Evolutionary conservation across 169 alveolate species (phyloP), one percentile per base, ranked within the genome.

Genomic region (Amoebophrya sp.): DNA sequence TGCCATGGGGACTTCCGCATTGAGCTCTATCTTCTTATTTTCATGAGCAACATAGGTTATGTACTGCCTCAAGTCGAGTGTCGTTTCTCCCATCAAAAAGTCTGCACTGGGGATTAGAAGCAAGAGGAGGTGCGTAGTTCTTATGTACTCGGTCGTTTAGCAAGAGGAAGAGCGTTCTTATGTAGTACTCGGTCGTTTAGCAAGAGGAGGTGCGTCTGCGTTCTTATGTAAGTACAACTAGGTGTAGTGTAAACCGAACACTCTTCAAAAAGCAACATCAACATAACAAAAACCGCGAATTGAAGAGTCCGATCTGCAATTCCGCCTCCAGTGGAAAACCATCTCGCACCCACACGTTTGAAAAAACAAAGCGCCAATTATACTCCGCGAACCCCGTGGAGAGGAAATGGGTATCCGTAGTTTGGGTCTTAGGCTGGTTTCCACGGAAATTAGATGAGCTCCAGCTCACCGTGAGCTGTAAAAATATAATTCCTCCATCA

Each of bases 241-340:
- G n/a, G n/a, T n/a, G n/a, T n/a, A n/a, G n/a, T n/a, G n/a, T n/a
- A n/a, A n/a, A n/a, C n/a, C n/a, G n/a, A n/a, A n/a, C n/a, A n/a
- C n/a, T n/a, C n/a, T n/a, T n/a, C n/a, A n/a, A n/a, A n/a, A n/a
- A n/a, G n/a, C n/a, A n/a, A n/a, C n/a, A n/a, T n/a, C n/a, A n/a
- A n/a, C n/a, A n/a, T n/a, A n/a, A n/a, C n/a, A n/a, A n/a, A n/a
- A n/a, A n/a, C n/a, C n/a, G 83, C 33, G 83, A 29, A 36, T 65
- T 65, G 83, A 65, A 65, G 2, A 65, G 2, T 10, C 83, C 83
- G 33, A 65, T 29, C 33, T 29, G n/a, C 1, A 65, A 6, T 36
- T 65, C 83, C 83, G 26, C 83, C 3, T 65, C 83, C 33, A 65
- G 83, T 36, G 83, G 83, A 65, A 65, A 65, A 6, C 83, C 83